Conservation (phyloP, 2,329 filamentous ascomycete species). For the Xylariaceae sp. region DNA sequence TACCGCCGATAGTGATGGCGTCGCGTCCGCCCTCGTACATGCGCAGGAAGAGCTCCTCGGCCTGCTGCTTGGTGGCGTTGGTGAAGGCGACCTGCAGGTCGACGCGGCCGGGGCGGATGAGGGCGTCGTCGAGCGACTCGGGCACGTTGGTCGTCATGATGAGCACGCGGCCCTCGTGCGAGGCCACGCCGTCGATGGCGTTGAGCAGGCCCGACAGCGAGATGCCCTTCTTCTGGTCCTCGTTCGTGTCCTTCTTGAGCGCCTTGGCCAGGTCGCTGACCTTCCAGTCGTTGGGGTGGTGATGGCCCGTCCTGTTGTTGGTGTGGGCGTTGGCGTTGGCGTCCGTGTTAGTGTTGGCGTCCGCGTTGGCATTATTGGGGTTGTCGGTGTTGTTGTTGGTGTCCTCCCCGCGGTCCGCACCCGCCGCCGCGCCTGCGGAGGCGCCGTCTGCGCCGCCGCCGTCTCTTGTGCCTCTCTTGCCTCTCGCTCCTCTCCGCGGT, state of each 20-base stretch:
- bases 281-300: slow-evolving; percentile 24
- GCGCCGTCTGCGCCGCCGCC: slow-evolving; percentile 4
- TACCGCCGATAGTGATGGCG: slow-evolving; percentile 1
- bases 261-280: slow-evolving; percentile 36
- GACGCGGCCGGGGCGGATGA: slow-evolving; percentile 66
- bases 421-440: too few species aligned
- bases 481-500: slow-evolving; percentile 4
- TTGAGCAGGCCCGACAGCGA: slow-evolving; percentile 75
- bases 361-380: slow-evolving; percentile 9
- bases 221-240: slow-evolving; percentile 44
- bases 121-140: slow-evolving; percentile 63
- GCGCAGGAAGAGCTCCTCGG: slow-evolving; percentile 49
- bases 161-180: slow-evolving; percentile 69
- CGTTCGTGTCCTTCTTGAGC: slow-evolving; percentile 31
- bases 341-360: slow-evolving; percentile 3
- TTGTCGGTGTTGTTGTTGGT: too few species aligned
- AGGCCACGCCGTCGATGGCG: slow-evolving; percentile 74
- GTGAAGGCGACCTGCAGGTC: slow-evolving; percentile 62
- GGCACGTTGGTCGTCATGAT: slow-evolving; percentile 79
- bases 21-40: slow-evolving; percentile 48
- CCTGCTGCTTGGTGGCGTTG: slow-evolving; percentile 46
- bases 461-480: background rate
- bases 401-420: slow-evolving; percentile 11
- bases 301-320: too few species aligned
- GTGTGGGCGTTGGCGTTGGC: too few species aligned